Conservation (phyloP, 2,329 filamentous ascomycete genomes). For the Myotisia sp. region DNA sequence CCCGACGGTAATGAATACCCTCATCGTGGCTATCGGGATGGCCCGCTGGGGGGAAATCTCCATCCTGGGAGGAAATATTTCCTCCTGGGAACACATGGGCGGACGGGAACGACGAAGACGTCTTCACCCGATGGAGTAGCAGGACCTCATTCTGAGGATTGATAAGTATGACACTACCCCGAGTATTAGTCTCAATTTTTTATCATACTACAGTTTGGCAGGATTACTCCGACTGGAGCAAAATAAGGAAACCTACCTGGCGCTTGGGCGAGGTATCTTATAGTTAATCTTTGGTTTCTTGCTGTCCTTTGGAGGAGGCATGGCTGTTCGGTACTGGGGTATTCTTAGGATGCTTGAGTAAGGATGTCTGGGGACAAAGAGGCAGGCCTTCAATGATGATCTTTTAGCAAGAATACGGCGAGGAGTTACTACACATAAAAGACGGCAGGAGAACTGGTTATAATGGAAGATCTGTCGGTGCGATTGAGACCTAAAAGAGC, state of each 20-base stretch:
- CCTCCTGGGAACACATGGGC: slow-evolving; percentile 95
- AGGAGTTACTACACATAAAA: no score
- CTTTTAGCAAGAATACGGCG: no score
- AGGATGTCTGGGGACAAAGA: no score
- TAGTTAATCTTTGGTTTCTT: slow-evolving; percentile 9
- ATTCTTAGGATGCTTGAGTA: slow-evolving; percentile 11
- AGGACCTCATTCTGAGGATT: slow-evolving; percentile 79
- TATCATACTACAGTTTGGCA: background rate
- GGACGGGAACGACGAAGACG: slow-evolving; percentile 70
- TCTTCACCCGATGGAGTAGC: slow-evolving; percentile 70
- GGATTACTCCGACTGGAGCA: background rate
- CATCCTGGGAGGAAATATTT: slow-evolving; percentile 64
- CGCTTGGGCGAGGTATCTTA: slow-evolving; percentile 46
- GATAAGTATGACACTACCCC: slow-evolving; percentile 61
- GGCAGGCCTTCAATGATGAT: no score
- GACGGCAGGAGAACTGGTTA: no score
- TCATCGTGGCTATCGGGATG: slow-evolving; percentile 52
- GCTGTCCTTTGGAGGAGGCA: slow-evolving; percentile 8
- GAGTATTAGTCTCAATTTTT: background rate
- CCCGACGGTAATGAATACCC: slow-evolving; percentile 58
- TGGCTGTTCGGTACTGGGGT: slow-evolving; percentile 12
- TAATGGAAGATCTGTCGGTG: no score
- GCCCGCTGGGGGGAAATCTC: slow-evolving; percentile 37
- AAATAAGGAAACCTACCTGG: slow-evolving; percentile 36
- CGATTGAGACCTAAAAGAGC: no score